Conservation (phyloP, 2,329 filamentous ascomycete species). For the Ascochyta viciae-villosae region DNA sequence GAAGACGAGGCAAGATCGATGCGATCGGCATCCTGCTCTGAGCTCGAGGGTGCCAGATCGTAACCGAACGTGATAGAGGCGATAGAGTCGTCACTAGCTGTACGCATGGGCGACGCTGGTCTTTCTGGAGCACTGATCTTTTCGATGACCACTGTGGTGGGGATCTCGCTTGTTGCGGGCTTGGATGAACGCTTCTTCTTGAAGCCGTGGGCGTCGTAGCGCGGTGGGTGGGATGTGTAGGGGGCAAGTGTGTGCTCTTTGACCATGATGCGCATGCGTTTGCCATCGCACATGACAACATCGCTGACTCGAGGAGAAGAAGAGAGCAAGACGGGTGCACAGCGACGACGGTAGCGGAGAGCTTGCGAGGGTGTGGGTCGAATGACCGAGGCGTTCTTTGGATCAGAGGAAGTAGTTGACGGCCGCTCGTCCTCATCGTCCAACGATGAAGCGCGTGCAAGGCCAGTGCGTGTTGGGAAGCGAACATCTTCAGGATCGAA, state of each 20-base stretch:
- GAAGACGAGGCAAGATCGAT: constrained; percentile 29
- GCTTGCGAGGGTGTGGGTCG: constrained; percentile 45
- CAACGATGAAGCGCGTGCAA: constrained; percentile 25
- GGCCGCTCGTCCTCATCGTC: constrained; percentile 32
- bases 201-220: constrained; percentile 53
- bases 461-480: constrained; percentile 36
- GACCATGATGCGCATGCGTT: constrained; percentile 54
- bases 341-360: constrained; percentile 56
- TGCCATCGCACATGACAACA: constrained; percentile 53
- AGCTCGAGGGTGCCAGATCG: constrained; percentile 36
- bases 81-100: constrained; percentile 42
- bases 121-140: constrained; percentile 18
- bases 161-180: constrained; percentile 3
- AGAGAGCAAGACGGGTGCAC: constrained; percentile 54
- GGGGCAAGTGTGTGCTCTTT: constrained; percentile 52
- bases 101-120: constrained; percentile 38
- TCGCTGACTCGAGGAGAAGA: constrained; percentile 55
- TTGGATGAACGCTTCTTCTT: constrained; percentile 27
- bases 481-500: constrained; percentile 49
- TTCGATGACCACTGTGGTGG: constrained; percentile 9
- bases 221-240: constrained; percentile 54
- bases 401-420: constrained; percentile 33
- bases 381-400: constrained; percentile 42
- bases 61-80: constrained; percentile 44
- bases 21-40: constrained; percentile 32